These are phyloP conservation scores for Jaapia argillacea DNA, from an alignment of 768 basidiomycete species.

Conservation along the genomic window DNA sequence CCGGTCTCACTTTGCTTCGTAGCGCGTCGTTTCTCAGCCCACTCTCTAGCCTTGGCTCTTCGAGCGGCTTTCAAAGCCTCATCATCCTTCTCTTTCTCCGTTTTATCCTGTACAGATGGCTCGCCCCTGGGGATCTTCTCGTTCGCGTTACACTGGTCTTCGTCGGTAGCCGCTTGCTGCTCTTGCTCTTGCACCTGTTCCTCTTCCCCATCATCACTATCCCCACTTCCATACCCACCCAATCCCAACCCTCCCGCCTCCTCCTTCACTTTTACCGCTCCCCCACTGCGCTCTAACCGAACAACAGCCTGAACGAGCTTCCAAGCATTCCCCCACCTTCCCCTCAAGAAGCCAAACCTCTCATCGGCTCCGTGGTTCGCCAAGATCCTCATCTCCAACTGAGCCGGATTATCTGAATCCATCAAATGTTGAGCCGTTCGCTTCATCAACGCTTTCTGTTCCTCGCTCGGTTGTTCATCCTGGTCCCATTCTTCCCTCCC, in stretches of 20 bases:
- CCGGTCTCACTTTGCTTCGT: background rate
- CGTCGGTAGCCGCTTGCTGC: background rate
- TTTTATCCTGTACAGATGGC: background rate
- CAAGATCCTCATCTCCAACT: slow-evolving; percentile 82
- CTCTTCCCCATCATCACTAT: slow-evolving; percentile 14
- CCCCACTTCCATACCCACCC: slow-evolving; percentile 39
- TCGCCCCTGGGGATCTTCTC: background rate
- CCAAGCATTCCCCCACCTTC: slow-evolving; percentile 68
- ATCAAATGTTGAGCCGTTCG: slow-evolving; percentile 64
- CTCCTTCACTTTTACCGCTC: slow-evolving; percentile 13
- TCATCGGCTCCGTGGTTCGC: slow-evolving; percentile 75
- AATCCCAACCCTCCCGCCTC: slow-evolving; percentile 38
- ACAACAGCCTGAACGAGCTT: slow-evolving; percentile 37
- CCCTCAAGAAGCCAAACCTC: slow-evolving; percentile 75
- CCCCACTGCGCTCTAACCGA: slow-evolving; percentile 16
- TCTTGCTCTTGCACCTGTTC: slow-evolving; percentile 11
- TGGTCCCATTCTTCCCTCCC: slow-evolving; percentile 43
- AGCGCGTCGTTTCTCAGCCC: background rate
- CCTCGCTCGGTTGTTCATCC: slow-evolving; percentile 65
- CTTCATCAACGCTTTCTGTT: slow-evolving; percentile 56
- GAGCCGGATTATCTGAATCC: slow-evolving; percentile 65
- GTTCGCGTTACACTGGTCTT: background rate
- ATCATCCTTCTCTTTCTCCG: background rate
- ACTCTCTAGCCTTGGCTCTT: background rate
- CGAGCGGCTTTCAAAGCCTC: background rate